These are phyloP conservation scores for Hyaloscypha bicolor DNA, from an alignment of 495 filamentous ascomycete genomes.

Conservation along the genomic window DNA sequence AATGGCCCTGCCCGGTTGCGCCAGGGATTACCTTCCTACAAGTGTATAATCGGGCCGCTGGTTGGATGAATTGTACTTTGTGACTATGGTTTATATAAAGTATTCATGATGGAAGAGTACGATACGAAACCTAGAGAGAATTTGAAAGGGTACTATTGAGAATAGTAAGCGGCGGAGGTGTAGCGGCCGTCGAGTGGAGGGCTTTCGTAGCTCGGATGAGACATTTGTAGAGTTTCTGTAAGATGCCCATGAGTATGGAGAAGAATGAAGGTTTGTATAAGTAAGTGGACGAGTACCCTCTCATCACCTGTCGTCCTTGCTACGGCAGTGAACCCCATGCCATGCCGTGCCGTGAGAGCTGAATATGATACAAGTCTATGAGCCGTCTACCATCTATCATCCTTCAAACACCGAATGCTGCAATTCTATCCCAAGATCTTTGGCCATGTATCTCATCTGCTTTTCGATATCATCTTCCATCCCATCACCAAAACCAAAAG, in stretches of 20 bases:
- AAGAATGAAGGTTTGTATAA: neutral
- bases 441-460: constrained; percentile 82
- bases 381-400: constrained; percentile 36
- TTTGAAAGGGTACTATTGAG: too few relatives aligned
- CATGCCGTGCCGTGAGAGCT: neutral
- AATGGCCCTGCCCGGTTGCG: too few relatives aligned
- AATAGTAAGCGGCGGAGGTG: too few relatives aligned
- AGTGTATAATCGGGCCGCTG: too few relatives aligned
- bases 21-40: too few relatives aligned
- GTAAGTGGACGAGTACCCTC: neutral
- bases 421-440: constrained; percentile 88
- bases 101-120: too few relatives aligned
- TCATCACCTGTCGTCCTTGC: neutral
- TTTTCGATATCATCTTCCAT: constrained; percentile 95
- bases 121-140: too few relatives aligned
- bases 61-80: too few relatives aligned
- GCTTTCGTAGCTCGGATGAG: too few relatives aligned
- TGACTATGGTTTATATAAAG: too few relatives aligned
- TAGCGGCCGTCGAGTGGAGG: too few relatives aligned
- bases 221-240: neutral
- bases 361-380: constrained; percentile 3
- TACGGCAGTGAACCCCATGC: neutral
- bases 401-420: constrained; percentile 87
- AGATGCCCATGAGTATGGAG: neutral
- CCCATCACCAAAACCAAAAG: constrained; percentile 70